Percentiles rank a stretch among this genome's conserved stretches.
Evolutionary conservation across 225 moss, liverwort and hornwort genomes (phyloP).

Genomic region (Antitrichia curtipendula): DNA sequence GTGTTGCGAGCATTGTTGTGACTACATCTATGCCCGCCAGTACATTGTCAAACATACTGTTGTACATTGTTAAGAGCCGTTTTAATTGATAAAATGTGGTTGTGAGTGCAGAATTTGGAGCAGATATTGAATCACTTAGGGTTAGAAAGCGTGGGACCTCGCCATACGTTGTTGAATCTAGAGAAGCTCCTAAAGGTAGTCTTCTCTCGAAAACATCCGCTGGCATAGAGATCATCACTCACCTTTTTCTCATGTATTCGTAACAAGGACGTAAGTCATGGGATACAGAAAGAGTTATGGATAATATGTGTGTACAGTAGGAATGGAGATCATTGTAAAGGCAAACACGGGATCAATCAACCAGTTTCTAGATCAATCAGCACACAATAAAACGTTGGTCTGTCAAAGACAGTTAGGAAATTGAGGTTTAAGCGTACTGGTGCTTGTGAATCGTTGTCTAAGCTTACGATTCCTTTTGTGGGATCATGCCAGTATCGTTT

Average conservation of each 20-base stretch:
- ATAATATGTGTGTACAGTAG: conserved; percentile 6
- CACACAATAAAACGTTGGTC: neutral
- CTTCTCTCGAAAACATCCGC: conserved; percentile 32
- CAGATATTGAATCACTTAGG: conserved; percentile 87
- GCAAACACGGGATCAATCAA: neutral
- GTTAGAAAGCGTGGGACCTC: conserved; percentile 84
- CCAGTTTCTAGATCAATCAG: neutral
- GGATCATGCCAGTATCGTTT: neutral
- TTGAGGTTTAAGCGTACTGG: neutral
- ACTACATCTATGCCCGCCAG: neutral
- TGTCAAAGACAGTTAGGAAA: neutral
- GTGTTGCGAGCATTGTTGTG: neutral
- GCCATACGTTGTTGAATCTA: conserved; percentile 88
- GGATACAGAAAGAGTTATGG: conserved; percentile 11
- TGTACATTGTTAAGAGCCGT: neutral
- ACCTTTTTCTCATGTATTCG: neutral
- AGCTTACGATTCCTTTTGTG: conserved; percentile 1
- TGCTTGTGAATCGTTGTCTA: neutral
- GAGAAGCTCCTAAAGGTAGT: conserved; percentile 61
- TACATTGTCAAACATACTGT: neutral
- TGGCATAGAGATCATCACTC: conserved; percentile 15
- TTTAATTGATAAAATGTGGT: neutral
- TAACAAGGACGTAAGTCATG: conserved; percentile 18
- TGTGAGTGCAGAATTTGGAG: conserved; percentile 79
- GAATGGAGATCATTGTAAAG: conserved; percentile 13